A percentile compares a stretch with the other conserved stretches of the same genome.
These are phyloP conservation scores for Peronosclerospora sorghi DNA, from an alignment of 352 stramenopile genomes.

Conservation along the genomic window DNA sequence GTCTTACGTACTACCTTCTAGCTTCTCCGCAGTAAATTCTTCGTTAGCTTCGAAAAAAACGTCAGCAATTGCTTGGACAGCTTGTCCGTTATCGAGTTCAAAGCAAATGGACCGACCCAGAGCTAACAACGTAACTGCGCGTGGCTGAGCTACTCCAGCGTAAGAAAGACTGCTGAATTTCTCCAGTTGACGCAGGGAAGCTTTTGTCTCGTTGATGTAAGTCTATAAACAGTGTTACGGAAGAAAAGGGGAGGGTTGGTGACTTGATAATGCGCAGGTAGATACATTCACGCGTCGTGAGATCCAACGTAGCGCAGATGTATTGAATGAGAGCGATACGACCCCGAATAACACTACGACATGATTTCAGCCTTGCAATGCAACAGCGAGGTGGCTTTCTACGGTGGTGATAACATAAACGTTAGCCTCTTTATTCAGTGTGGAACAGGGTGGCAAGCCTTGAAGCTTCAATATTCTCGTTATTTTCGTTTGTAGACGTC, in stretches of 20 bases:
- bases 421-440: neutral
- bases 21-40: conserved; percentile 22
- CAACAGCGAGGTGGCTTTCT: conserved; percentile 15
- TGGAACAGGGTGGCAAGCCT: conserved; percentile 2
- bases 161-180: conserved; percentile 27
- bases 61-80: conserved; percentile 22
- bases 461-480: conserved; percentile 4
- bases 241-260: conserved; percentile 25
- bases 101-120: conserved; percentile 23
- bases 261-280: conserved; percentile 48
- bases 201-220: conserved; percentile 1
- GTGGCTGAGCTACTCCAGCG: conserved; percentile 14
- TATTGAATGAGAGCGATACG: conserved; percentile 27
- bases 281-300: conserved; percentile 11
- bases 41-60: conserved; percentile 39
- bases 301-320: conserved; percentile 8
- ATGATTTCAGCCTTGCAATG: conserved; percentile 36
- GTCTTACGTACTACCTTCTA: conserved; percentile 28
- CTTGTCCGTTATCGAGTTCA: conserved; percentile 5
- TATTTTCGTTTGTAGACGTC: conserved; percentile 4
- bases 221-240: conserved; percentile 19
- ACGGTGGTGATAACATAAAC: neutral
- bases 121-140: conserved; percentile 17
- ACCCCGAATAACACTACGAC: conserved; percentile 17
- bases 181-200: conserved; percentile 1